phyloP scores from a whole-genome alignment of 257 asterid genomes.

The Solanum bulbocastanum region DNA sequence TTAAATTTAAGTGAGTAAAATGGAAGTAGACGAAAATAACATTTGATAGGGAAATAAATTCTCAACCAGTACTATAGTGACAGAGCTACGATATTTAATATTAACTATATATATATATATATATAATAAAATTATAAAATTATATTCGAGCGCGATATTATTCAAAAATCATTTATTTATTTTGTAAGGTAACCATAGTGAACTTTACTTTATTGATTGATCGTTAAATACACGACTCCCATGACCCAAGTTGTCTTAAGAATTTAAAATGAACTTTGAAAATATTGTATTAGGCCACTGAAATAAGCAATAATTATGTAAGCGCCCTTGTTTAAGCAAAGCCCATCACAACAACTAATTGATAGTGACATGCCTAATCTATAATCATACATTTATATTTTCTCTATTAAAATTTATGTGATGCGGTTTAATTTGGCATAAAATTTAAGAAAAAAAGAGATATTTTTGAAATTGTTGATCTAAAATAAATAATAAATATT shows the following conservation, averaged over 20 bases:
- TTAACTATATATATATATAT: too few relatives aligned
- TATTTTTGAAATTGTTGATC: not conserved
- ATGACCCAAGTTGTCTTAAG: not conserved
- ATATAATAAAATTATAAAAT: too few relatives aligned
- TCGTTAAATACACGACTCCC: not conserved
- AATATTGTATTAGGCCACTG: not conserved
- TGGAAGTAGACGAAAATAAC: not conserved
- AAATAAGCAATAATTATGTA: constrained; percentile 18
- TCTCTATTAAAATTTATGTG: too few relatives aligned
- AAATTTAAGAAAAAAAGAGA: too few relatives aligned
- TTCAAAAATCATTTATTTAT: too few relatives aligned
- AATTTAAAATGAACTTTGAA: not conserved
- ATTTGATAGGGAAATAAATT: not conserved
- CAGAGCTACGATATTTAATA: too few relatives aligned
- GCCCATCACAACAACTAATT: constrained; percentile 3
- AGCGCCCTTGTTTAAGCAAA: constrained; percentile 48
- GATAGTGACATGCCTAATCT: not conserved
- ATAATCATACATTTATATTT: not conserved
- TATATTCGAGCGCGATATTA: too few relatives aligned
- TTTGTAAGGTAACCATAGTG: too few relatives aligned
- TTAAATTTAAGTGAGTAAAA: not conserved
- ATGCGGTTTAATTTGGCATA: fast-evolving
- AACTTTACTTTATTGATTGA: not conserved
- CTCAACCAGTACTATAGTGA: not conserved
- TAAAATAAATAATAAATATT: too few relatives aligned